Percentiles rank a stretch among this genome's conserved stretches.
phyloP scores from a whole-genome alignment of 2,329 filamentous ascomycete species.

The Aspergillus sp. region DNA sequence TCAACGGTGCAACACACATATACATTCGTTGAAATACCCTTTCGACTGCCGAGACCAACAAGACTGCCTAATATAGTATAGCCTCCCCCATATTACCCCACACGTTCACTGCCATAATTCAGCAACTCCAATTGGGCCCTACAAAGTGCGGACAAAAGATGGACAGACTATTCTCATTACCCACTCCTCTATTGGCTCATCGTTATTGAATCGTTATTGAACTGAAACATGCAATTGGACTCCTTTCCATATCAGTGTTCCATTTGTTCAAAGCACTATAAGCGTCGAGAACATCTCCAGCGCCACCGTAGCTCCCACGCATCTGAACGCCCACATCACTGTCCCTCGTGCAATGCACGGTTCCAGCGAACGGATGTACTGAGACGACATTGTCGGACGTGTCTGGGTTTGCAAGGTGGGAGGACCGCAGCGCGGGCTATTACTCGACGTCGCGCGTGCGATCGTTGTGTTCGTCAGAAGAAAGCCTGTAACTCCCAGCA shows the following conservation, averaged over 20 bases:
- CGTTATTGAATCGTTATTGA: neutral
- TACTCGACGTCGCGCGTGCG: constrained; percentile 24
- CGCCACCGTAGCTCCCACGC: constrained; percentile 29
- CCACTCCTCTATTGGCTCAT: neutral
- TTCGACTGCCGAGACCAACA: no score
- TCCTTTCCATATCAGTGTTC: constrained; percentile 17
- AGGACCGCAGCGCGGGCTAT: neutral
- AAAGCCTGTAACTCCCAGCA: constrained; percentile 12
- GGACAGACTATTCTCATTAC: neutral
- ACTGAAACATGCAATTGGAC: neutral
- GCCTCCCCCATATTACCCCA: no score
- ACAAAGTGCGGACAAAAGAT: no score
- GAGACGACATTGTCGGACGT: constrained; percentile 29
- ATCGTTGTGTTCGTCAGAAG: constrained; percentile 29
- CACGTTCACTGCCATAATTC: no score
- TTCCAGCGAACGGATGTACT: constrained; percentile 34
- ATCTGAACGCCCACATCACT: constrained; percentile 24
- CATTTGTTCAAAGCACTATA: constrained; percentile 29
- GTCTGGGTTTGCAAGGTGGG: constrained; percentile 11
- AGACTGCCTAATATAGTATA: no score
- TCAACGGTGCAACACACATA: no score
- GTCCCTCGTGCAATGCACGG: constrained; percentile 21
- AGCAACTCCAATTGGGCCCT: no score
- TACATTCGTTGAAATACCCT: no score
- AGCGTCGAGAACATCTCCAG: constrained; percentile 31